A percentile compares a stretch with the other conserved stretches of the same genome.
Conservation (phyloP, 352 stramenopile genomes). For the Phytophthora pistaciae region DNA sequence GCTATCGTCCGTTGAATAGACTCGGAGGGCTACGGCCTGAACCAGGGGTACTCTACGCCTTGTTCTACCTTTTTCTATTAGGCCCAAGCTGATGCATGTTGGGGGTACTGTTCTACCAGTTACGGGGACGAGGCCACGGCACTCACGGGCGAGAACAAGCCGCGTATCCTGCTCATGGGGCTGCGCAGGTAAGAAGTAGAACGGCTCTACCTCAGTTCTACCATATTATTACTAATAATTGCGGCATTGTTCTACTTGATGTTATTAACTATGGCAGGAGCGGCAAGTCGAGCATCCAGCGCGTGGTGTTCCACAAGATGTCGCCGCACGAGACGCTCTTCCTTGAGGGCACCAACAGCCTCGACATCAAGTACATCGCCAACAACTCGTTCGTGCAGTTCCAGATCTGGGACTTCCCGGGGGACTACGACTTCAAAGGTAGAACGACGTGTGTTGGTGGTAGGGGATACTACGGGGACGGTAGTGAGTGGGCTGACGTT, state of each 20-base stretch:
- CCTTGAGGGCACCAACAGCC: conserved; percentile 86
- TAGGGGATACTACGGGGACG: not conserved
- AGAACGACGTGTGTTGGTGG: not conserved
- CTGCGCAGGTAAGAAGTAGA: conserved; percentile 74
- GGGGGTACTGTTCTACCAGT: conserved; percentile 32
- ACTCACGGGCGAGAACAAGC: conserved; percentile 91
- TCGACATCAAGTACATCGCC: conserved; percentile 97
- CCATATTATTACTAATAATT: not conserved
- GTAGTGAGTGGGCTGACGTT: not conserved
- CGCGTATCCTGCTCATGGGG: conserved; percentile 98
- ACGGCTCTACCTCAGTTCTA: not conserved
- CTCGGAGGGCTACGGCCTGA: conserved; percentile 52
- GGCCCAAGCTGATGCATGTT: not conserved
- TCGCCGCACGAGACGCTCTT: conserved; percentile 99
- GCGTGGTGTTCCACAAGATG: conserved; percentile 99
- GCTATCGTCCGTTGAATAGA: conserved; percentile 23
- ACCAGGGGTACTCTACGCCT: conserved; percentile 33
- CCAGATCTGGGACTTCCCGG: conserved; percentile 99
- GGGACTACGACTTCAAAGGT: conserved; percentile 94
- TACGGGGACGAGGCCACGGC: conserved; percentile 77
- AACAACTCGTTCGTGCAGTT: conserved; percentile 99
- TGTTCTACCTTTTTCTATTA: not conserved
- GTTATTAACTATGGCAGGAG: conserved; percentile 47
- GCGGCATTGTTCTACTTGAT: not conserved
- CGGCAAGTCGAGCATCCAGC: conserved; percentile 92